Conservation (phyloP, 805 yeast genomes). For the Torulaspora quercuum region DNA sequence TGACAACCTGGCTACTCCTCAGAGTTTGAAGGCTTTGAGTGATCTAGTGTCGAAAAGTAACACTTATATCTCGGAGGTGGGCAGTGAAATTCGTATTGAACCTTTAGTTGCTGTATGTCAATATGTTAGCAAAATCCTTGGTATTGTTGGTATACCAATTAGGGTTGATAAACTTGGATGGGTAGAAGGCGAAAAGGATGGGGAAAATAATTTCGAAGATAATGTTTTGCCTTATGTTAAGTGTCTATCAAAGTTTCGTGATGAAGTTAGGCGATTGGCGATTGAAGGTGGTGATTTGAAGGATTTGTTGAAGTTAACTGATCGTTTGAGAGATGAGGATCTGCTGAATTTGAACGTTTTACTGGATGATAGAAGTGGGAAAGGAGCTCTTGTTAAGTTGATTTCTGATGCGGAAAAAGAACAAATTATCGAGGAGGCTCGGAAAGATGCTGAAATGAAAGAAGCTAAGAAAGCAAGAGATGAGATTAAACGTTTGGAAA, state of each 20-base stretch:
- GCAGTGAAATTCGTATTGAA: slow-evolving; percentile 56
- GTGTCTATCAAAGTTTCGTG: slow-evolving; percentile 75
- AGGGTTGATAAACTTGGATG: slow-evolving; percentile 78
- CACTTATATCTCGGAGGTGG: slow-evolving; percentile 60
- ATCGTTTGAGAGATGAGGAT: slow-evolving; percentile 66
- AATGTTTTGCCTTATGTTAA: slow-evolving; percentile 75
- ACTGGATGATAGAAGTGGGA: slow-evolving; percentile 82
- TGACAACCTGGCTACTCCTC: slow-evolving; percentile 82
- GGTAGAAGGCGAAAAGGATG: slow-evolving; percentile 44
- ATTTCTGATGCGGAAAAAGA: slow-evolving; percentile 69
- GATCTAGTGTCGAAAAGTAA: slow-evolving; percentile 72
- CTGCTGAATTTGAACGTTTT: slow-evolving; percentile 74
- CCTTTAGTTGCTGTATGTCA: slow-evolving; percentile 59
- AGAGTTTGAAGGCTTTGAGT: slow-evolving; percentile 58
- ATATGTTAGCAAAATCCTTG: slow-evolving; percentile 69
- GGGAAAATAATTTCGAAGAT: slow-evolving; percentile 51
- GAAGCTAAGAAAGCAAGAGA: slow-evolving; percentile 53
- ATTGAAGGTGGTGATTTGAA: slow-evolving; percentile 52
- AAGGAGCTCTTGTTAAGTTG: slow-evolving; percentile 80
- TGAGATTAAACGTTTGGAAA: slow-evolving; percentile 49
- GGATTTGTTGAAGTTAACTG: slow-evolving; percentile 66
- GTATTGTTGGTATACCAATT: slow-evolving; percentile 70
- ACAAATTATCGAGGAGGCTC: slow-evolving; percentile 52
- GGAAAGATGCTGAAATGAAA: slow-evolving; percentile 50
- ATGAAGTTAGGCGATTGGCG: slow-evolving; percentile 70